A percentile compares a stretch with the other conserved stretches of the same genome.
Evolutionary conservation across 2,329 filamentous ascomycete species (phyloP).

Genomic region (Chaetomiaceae sp.): DNA sequence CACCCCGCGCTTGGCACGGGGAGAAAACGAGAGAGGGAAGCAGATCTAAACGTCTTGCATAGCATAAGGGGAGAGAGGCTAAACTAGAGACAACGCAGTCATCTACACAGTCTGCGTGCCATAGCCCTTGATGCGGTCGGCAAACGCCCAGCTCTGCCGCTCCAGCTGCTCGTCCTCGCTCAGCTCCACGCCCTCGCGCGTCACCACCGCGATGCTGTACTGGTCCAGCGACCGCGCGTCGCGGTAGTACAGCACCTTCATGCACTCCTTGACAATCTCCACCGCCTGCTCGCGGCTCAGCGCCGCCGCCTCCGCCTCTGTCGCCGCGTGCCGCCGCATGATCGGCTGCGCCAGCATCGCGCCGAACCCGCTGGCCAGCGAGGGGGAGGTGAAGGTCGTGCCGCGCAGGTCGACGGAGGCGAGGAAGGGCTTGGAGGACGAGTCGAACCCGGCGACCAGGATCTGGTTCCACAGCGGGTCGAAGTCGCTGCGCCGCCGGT

Average conservation of each 20-base stretch:
- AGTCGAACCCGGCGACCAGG: slow-evolving; percentile 82
- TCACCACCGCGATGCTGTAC: slow-evolving; percentile 87
- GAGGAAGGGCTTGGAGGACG: slow-evolving; percentile 75
- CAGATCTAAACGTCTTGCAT: no score
- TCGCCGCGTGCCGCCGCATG: slow-evolving; percentile 74
- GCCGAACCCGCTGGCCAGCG: slow-evolving; percentile 89
- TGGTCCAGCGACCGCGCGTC: slow-evolving; percentile 87
- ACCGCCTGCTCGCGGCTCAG: slow-evolving; percentile 75
- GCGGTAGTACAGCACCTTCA: slow-evolving; percentile 98
- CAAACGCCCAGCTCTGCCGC: slow-evolving; percentile 96
- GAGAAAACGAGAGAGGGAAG: not conserved
- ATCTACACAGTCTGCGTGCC: slow-evolving; percentile 68
- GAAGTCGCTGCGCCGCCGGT: slow-evolving; percentile 90
- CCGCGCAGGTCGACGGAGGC: slow-evolving; percentile 87
- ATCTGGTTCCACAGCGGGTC: slow-evolving; percentile 97
- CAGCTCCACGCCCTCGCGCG: slow-evolving; percentile 80
- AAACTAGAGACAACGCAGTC: no score
- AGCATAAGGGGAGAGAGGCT: no score
- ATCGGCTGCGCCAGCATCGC: slow-evolving; percentile 89
- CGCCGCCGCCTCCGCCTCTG: slow-evolving; percentile 68
- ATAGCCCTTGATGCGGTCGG: slow-evolving; percentile 89
- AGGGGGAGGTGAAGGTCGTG: slow-evolving; percentile 82
- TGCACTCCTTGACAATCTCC: slow-evolving; percentile 78
- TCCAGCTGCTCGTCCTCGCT: slow-evolving; percentile 83
- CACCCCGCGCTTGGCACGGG: no score